phyloP scores from a whole-genome alignment of 2,329 filamentous ascomycete genomes.

The Podosphaera fusca region DNA sequence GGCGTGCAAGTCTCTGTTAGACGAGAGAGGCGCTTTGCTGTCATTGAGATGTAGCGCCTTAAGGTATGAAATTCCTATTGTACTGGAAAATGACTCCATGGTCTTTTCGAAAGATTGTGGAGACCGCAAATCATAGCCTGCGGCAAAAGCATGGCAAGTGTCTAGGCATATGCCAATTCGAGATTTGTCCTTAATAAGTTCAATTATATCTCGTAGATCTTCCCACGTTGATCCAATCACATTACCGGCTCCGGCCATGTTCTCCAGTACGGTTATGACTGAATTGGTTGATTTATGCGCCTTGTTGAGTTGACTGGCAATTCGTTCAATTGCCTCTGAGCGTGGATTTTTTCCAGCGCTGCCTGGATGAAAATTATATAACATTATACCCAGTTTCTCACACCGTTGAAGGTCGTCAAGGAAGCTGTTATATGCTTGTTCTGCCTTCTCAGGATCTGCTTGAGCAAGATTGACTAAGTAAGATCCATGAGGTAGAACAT shows the following conservation, averaged over 20 bases:
- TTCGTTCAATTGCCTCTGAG: slow-evolving; percentile 47
- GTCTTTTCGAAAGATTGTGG: slow-evolving; percentile 51
- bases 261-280: slow-evolving; percentile 74
- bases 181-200: slow-evolving; percentile 52
- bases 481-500: slow-evolving; percentile 77
- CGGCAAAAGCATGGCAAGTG: slow-evolving; percentile 89
- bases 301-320: slow-evolving; percentile 62
- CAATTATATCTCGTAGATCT: slow-evolving; percentile 70
- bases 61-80: slow-evolving; percentile 60
- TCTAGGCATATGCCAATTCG: slow-evolving; percentile 89
- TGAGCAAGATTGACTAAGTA: slow-evolving; percentile 95
- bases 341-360: slow-evolving; percentile 47
- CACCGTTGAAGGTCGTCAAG: slow-evolving; percentile 73
- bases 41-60: slow-evolving; percentile 84
- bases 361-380: slow-evolving; percentile 98
- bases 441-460: slow-evolving; percentile 52
- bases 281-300: slow-evolving; percentile 53
- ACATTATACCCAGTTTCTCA: slow-evolving; percentile 57
- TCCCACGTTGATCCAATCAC: slow-evolving; percentile 69
- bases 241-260: slow-evolving; percentile 82
- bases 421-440: slow-evolving; percentile 69
- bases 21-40: slow-evolving; percentile 69
- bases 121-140: slow-evolving; percentile 70
- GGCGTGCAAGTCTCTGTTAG: slow-evolving; percentile 72
- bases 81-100: slow-evolving; percentile 49